A percentile compares a stretch with the other conserved stretches of the same genome.
phyloP scores from a whole-genome alignment of 805 yeast genomes.

The Candida wancherniae region DNA sequence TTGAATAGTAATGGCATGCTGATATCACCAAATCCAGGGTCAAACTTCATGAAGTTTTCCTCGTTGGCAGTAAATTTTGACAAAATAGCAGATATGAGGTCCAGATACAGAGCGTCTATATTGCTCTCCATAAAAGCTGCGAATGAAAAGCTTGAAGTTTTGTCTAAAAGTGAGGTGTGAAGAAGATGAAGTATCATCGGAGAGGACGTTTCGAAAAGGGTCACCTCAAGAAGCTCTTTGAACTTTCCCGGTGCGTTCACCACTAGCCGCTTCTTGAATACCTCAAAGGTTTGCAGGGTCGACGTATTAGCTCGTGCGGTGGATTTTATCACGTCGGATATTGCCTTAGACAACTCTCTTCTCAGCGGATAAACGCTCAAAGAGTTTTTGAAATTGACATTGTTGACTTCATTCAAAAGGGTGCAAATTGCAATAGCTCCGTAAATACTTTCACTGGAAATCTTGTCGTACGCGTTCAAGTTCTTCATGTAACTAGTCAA shows the following conservation, averaged over 20 bases:
- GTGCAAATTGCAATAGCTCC: constrained; percentile 30
- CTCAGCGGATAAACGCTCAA: constrained; percentile 30
- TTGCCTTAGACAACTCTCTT: constrained; percentile 45
- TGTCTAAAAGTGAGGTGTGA: no score
- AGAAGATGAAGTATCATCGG: no score
- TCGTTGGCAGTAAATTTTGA: constrained; percentile 13
- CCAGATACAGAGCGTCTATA: constrained; percentile 11
- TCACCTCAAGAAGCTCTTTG: constrained; percentile 46
- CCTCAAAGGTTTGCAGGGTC: constrained; percentile 29
- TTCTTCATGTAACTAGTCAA: no score
- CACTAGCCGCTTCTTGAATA: constrained; percentile 46
- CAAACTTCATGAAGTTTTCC: constrained; percentile 20
- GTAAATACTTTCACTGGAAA: no score
- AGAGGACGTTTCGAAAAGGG: constrained; percentile 40
- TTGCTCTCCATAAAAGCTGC: constrained; percentile 16
- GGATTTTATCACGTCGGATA: constrained; percentile 15
- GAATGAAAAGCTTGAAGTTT: no score
- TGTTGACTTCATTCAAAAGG: constrained; percentile 32
- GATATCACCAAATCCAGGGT: constrained; percentile 50
- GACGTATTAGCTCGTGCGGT: constrained; percentile 1
- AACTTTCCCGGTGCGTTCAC: constrained; percentile 48
- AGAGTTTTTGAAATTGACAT: constrained; percentile 16
- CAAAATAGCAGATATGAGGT: constrained; percentile 14
- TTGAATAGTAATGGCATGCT: constrained; percentile 45
- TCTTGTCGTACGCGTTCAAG: no score